Conservation (phyloP, 2,329 filamentous ascomycete genomes). For the Clarireedia hainanense region DNA sequence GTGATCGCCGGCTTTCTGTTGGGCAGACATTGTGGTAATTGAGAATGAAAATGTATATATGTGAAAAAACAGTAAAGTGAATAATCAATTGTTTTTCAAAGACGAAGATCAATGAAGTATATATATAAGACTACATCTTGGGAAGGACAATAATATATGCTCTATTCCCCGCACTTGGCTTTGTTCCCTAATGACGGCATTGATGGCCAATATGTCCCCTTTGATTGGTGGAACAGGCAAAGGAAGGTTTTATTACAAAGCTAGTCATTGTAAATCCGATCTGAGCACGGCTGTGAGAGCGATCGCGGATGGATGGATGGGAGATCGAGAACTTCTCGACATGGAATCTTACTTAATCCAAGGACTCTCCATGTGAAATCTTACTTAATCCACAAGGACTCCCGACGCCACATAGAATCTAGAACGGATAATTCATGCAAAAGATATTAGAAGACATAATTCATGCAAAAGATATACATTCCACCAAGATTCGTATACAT, state of each 20-base stretch:
- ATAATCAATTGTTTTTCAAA: neutral
- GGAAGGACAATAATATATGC: neutral
- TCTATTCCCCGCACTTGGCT: neutral
- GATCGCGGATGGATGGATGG: neutral
- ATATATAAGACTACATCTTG: neutral
- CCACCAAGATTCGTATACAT: too few relatives aligned
- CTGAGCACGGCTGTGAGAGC: neutral
- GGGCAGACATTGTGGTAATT: slow-evolving; percentile 14
- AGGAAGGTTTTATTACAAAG: neutral
- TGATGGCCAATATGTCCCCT: neutral
- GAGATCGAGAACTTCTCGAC: slow-evolving; percentile 1
- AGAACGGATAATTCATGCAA: too few relatives aligned
- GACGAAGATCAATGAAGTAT: neutral
- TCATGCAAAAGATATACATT: too few relatives aligned
- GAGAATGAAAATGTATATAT: neutral
- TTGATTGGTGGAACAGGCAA: neutral
- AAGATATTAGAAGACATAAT: too few relatives aligned
- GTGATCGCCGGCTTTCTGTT: slow-evolving; percentile 32
- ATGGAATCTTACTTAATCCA: neutral
- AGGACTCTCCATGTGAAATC: neutral
- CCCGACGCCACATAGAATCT: neutral
- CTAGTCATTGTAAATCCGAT: neutral
- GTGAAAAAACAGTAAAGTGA: neutral
- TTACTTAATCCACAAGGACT: neutral
- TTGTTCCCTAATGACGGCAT: neutral